phyloP scores from a whole-genome alignment of 179 eudicot genomes.

The Gypsophila paniculata region DNA sequence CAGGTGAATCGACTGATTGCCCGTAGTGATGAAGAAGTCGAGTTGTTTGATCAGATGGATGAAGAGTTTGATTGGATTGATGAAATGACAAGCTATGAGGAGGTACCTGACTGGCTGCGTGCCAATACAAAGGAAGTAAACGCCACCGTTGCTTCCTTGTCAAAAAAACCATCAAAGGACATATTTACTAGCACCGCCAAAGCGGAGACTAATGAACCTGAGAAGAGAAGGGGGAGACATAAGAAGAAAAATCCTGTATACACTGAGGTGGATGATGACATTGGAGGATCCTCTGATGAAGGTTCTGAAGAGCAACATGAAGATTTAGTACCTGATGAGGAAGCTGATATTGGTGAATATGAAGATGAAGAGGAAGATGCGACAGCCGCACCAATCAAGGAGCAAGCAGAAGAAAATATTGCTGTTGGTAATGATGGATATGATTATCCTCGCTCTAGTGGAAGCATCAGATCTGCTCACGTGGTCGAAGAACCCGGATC shows the following conservation, averaged over 20 bases:
- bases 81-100: slow-evolving; percentile 79
- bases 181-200: slow-evolving; percentile 39
- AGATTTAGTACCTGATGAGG: slow-evolving; percentile 59
- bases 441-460: slow-evolving; percentile 45
- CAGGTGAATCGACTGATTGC: slow-evolving; percentile 98
- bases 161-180: slow-evolving; percentile 73
- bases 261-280: slow-evolving; percentile 82
- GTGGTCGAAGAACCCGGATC: slow-evolving; percentile 63
- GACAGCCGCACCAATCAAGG: slow-evolving; percentile 38
- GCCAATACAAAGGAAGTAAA: slow-evolving; percentile 76
- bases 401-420: slow-evolving; percentile 53
- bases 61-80: slow-evolving; percentile 87
- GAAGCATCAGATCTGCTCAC: slow-evolving; percentile 34
- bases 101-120: slow-evolving; percentile 93
- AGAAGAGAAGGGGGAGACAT: slow-evolving; percentile 66
- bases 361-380: slow-evolving; percentile 78
- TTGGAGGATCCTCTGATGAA: slow-evolving; percentile 75
- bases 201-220: slow-evolving; percentile 48
- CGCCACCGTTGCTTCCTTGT: slow-evolving; percentile 54
- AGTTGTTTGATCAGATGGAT: slow-evolving; percentile 95
- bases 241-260: slow-evolving; percentile 67
- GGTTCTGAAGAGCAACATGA: slow-evolving; percentile 78
- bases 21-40: slow-evolving; percentile 90
- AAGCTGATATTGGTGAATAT: slow-evolving; percentile 62
- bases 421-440: slow-evolving; percentile 45